These are phyloP conservation scores for Plectosphaerella sp. DNA, from an alignment of 2,329 filamentous ascomycete genomes.

Conservation along the genomic window DNA sequence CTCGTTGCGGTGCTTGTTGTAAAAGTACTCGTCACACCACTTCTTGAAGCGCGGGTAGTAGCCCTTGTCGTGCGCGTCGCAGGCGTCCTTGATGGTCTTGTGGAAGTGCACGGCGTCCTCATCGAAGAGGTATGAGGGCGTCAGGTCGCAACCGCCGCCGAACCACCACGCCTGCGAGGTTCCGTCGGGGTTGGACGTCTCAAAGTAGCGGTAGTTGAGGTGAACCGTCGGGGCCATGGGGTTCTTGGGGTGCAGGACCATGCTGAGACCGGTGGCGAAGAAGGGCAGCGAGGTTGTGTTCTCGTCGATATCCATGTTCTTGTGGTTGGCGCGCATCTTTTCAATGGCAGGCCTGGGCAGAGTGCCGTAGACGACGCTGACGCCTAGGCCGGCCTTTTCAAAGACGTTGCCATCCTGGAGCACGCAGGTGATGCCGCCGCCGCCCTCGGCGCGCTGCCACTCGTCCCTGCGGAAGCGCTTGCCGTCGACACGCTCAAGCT, in stretches of 20 bases:
- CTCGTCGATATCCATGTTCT: slow-evolving; percentile 75
- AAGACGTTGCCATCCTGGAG: slow-evolving; percentile 96
- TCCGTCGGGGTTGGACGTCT: slow-evolving; percentile 82
- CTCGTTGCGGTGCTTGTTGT: slow-evolving; percentile 86
- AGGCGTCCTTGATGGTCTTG: slow-evolving; percentile 84
- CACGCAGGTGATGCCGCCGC: slow-evolving; percentile 90
- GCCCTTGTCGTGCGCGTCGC: slow-evolving; percentile 84
- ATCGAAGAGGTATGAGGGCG: slow-evolving; percentile 90
- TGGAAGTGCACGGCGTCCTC: slow-evolving; percentile 98
- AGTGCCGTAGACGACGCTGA: slow-evolving; percentile 89
- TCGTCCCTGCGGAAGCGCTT: slow-evolving; percentile 76
- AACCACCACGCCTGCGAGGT: slow-evolving; percentile 94
- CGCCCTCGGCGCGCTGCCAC: slow-evolving; percentile 84
- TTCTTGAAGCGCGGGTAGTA: slow-evolving; percentile 96
- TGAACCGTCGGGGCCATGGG: slow-evolving; percentile 98
- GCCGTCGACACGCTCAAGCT: slow-evolving; percentile 80
- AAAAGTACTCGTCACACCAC: slow-evolving; percentile 98
- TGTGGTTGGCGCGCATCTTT: slow-evolving; percentile 94
- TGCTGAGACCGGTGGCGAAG: slow-evolving; percentile 88
- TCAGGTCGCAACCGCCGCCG: slow-evolving; percentile 90
- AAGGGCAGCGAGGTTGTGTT: slow-evolving; percentile 83
- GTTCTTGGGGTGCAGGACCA: slow-evolving; percentile 91
- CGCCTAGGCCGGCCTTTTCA: slow-evolving; percentile 95
- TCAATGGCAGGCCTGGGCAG: slow-evolving; percentile 82
- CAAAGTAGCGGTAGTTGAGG: slow-evolving; percentile 97